Evolutionary conservation across 257 asterid genomes (phyloP), one percentile per base, ranked within the genome.

Genomic region (Nicotiana otophora): DNA sequence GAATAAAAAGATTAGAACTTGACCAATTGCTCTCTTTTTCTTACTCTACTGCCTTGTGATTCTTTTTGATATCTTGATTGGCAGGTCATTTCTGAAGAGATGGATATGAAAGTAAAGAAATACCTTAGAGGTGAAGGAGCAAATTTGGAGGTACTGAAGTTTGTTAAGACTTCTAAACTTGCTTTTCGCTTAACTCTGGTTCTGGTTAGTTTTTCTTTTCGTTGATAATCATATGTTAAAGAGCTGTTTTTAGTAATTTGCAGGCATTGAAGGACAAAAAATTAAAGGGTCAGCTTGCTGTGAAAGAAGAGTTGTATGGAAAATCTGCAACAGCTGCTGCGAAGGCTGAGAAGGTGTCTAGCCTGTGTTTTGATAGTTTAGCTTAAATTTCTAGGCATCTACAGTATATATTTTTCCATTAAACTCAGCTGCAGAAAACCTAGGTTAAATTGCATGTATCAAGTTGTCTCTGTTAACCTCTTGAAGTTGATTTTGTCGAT

Each of bases 281-380:
- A 84, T 88, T 93, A 88, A 91, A 88, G 86, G 98, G 98, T n/a
- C 98, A 96, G 88, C 90, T 92, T 82, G 91, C 89, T 80, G 92
- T 84, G 82, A 91, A 90, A 91, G 99, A 96, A 90, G 90, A 82
- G 4, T 82, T 90, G 81, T 91, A 86, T 93, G 94, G 89, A 77
- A 89, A 90, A 82, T 91, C 98, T 48, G 99, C 98, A 51, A 84
- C 87, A 80, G 93, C 94, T 81, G 97, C 99, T 79, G 98, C 97
- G 48, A 89, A 90, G 87, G 90, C 92, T 65, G 99, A 96, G 87
- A 94, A 96, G 98, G 99, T 93, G 82, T 77, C 62, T 84, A 10
- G 62, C 23, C 5, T 14, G 11, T 58, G 26, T 42, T 68, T 26
- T 26, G 62, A 78, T 39, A 30, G 31, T 58, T n/a, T 31, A 55